phyloP scores from a whole-genome alignment of 139 green algal genomes.

The Volvox africanus region DNA sequence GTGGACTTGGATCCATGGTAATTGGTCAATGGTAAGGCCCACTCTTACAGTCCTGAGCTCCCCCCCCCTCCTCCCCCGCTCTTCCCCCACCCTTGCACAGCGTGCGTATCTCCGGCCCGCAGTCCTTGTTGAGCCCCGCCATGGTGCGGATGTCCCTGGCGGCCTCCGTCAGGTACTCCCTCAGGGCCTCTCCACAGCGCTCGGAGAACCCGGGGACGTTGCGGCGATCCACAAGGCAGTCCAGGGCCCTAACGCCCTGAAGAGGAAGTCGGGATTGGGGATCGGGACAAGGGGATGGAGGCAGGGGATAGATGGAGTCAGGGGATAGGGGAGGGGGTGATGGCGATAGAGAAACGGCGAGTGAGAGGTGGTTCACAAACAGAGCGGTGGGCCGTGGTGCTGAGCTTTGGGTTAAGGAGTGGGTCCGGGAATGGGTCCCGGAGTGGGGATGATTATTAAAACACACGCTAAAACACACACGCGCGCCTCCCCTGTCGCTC shows the following conservation, averaged over 20 bases:
- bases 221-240: constrained; percentile 57
- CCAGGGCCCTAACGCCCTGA: constrained; percentile 32
- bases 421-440: not conserved
- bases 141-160: constrained; percentile 62
- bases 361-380: not conserved
- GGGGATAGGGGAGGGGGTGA: not conserved
- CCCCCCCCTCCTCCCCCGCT: not conserved
- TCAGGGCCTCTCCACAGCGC: constrained; percentile 39
- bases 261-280: not conserved
- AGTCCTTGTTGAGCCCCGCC: constrained; percentile 48
- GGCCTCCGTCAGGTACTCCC: constrained; percentile 41
- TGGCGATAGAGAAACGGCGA: not conserved
- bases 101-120: constrained; percentile 44
- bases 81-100: constrained; percentile 45
- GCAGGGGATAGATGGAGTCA: not conserved
- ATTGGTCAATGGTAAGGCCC: too few species aligned
- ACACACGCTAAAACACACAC: too few species aligned
- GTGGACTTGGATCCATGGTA: too few species aligned
- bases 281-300: not conserved
- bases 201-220: constrained; percentile 22
- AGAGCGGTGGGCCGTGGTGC: not conserved
- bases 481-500: too few species aligned
- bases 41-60: not conserved
- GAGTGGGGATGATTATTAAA: not conserved
- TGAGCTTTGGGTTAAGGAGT: not conserved